Evolutionary conservation across 805 yeast genomes (phyloP).

Genomic region (Metschnikowia peoriensis): DNA sequence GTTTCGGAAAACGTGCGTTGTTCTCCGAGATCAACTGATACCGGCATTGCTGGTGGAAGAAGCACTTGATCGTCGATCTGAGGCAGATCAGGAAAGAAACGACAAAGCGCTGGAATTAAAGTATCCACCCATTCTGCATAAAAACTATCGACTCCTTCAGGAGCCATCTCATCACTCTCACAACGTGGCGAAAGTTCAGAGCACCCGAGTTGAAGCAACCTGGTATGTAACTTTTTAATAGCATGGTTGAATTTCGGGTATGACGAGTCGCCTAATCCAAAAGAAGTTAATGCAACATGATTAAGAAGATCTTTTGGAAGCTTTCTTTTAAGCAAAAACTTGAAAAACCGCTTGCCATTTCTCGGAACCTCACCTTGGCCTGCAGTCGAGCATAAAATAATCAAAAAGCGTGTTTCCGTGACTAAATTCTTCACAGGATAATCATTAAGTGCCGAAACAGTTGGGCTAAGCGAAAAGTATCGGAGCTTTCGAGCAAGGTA

Average conservation of each 20-base stretch:
- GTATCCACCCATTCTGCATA: conserved; percentile 70
- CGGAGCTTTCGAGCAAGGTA: conserved; percentile 55
- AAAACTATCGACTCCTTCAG: conserved; percentile 76
- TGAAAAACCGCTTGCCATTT: conserved; percentile 73
- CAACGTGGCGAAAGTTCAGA: conserved; percentile 65
- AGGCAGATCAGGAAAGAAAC: conserved; percentile 22
- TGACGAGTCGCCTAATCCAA: conserved; percentile 93
- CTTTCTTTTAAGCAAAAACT: conserved; percentile 62
- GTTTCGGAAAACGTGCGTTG: background rate
- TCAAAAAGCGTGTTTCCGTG: conserved; percentile 43
- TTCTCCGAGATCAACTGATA: conserved; percentile 11
- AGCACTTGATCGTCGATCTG: conserved; percentile 25
- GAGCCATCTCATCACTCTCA: conserved; percentile 84
- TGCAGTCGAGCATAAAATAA: conserved; percentile 79
- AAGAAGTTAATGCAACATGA: conserved; percentile 63
- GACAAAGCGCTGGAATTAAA: conserved; percentile 33
- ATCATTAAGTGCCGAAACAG: conserved; percentile 55
- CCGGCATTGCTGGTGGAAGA: conserved; percentile 27
- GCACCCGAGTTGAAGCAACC: conserved; percentile 83
- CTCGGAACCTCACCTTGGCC: conserved; percentile 95
- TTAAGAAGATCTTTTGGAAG: conserved; percentile 58
- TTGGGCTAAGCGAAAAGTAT: conserved; percentile 50
- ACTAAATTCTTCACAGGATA: conserved; percentile 55
- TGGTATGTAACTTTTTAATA: conserved; percentile 73
- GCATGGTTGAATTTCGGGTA: conserved; percentile 89